Evolutionary conservation across 2,329 filamentous ascomycete species (phyloP).

Genomic region (Fonsecaea pugnacius): DNA sequence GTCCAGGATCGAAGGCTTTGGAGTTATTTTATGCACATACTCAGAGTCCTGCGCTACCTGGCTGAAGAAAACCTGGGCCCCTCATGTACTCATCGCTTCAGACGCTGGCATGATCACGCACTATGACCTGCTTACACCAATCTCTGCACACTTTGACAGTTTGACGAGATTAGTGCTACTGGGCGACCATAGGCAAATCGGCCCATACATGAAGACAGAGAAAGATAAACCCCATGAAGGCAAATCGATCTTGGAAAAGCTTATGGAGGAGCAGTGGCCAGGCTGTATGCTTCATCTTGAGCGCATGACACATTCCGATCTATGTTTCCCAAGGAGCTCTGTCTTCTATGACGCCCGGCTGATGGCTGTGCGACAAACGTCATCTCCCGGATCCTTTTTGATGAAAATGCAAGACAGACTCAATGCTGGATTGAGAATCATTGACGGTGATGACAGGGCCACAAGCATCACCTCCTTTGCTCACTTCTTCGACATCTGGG

Average conservation of each 20-base stretch:
- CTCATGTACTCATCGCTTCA: not conserved
- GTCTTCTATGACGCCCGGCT: slow-evolving; percentile 3
- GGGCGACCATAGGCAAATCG: slow-evolving; percentile 1
- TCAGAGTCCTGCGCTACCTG: not conserved
- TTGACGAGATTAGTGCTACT: slow-evolving; percentile 1
- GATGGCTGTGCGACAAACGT: not conserved
- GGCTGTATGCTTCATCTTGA: not conserved
- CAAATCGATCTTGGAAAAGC: slow-evolving; percentile 5
- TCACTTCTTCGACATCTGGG: slow-evolving; percentile 12
- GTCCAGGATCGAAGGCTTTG: not conserved
- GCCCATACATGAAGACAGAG: not conserved
- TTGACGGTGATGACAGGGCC: not conserved
- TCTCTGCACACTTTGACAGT: not conserved
- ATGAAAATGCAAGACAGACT: not conserved
- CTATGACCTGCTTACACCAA: not conserved
- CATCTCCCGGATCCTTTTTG: not conserved
- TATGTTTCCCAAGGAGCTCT: slow-evolving; percentile 4
- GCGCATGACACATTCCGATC: slow-evolving; percentile 5
- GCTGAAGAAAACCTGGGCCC: not conserved
- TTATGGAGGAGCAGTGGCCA: slow-evolving; percentile 11
- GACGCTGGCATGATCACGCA: slow-evolving; percentile 2
- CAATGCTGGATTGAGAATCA: not conserved
- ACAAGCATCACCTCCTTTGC: slow-evolving; percentile 7
- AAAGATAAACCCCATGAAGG: not conserved
- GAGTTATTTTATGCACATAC: slow-evolving; percentile 13